phyloP scores from a whole-genome alignment of 2,329 filamentous ascomycete species.

The Leptographium lundbergii region DNA sequence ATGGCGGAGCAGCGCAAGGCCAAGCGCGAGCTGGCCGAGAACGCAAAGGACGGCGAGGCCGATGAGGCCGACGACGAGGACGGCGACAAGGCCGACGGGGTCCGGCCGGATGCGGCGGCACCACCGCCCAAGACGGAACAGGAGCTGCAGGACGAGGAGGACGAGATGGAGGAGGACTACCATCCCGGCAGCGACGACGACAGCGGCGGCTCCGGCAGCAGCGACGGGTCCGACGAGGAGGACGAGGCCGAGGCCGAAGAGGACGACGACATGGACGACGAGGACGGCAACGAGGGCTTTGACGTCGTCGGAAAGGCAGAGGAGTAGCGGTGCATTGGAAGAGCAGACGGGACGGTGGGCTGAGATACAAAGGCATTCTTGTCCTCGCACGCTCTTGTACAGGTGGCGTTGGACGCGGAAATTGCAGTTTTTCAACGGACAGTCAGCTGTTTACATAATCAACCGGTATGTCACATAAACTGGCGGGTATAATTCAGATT shows the following conservation, averaged over 20 bases:
- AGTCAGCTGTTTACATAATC: too few species aligned
- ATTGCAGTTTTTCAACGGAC: too few species aligned
- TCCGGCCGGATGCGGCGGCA: too few species aligned
- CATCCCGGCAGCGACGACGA: conserved; percentile 49
- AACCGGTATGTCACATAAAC: too few species aligned
- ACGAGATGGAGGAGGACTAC: conserved; percentile 53
- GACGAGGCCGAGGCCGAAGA: conserved; percentile 31
- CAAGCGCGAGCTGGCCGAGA: conserved; percentile 49
- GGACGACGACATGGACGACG: conserved; percentile 11
- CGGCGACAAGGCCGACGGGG: conserved; percentile 14
- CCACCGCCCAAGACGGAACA: conserved; percentile 32
- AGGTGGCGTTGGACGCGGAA: too few species aligned
- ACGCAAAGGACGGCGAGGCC: conserved; percentile 29
- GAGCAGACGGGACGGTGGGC: too few species aligned
- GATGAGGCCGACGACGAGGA: conserved; percentile 26
- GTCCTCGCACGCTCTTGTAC: too few species aligned
- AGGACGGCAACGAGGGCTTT: background rate
- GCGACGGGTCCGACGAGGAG: conserved; percentile 39
- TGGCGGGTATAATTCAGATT: too few species aligned
- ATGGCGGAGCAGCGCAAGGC: conserved; percentile 57
- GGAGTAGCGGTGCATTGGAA: background rate
- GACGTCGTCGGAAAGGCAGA: background rate
- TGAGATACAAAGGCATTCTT: too few species aligned
- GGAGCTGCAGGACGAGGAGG: conserved; percentile 49
- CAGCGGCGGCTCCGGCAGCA: conserved; percentile 41